Evolutionary conservation across 352 stramenopile genomes (phyloP).

Genomic region (Hyaloperonospora arabidopsidis): DNA sequence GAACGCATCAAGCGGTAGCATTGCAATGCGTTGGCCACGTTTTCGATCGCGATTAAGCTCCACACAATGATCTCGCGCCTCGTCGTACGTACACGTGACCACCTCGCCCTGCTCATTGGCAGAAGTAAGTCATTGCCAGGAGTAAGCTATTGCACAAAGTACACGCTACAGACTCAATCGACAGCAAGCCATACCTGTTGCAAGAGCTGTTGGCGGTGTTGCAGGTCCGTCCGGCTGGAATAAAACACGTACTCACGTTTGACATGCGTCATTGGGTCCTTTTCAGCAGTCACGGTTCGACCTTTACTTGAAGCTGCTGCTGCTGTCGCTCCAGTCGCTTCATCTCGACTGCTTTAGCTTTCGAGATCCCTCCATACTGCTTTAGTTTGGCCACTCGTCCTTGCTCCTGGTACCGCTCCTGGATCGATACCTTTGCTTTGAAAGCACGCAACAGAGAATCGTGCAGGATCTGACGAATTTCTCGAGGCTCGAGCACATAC

Average conservation of each 20-base stretch:
- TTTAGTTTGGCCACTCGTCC: constrained; percentile 27
- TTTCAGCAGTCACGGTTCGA: neutral
- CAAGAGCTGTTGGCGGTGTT: constrained; percentile 43
- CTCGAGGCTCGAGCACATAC: constrained; percentile 30
- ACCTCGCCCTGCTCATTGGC: constrained; percentile 28
- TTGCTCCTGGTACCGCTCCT: constrained; percentile 36
- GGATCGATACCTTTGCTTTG: constrained; percentile 47
- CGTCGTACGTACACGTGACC: constrained; percentile 42
- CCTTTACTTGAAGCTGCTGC: constrained; percentile 1
- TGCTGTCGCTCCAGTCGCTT: constrained; percentile 13
- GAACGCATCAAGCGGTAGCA: constrained; percentile 42
- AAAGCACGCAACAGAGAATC: constrained; percentile 42
- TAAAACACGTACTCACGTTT: constrained; percentile 53
- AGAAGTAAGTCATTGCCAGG: no score
- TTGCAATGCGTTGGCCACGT: constrained; percentile 39
- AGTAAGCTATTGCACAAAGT: no score
- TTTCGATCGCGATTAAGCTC: constrained; percentile 42
- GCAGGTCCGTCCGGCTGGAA: constrained; percentile 46
- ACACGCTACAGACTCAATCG: no score
- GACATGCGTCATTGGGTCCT: constrained; percentile 3
- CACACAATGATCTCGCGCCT: constrained; percentile 37
- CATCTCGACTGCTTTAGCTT: constrained; percentile 28
- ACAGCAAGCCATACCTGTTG: constrained; percentile 29
- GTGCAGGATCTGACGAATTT: constrained; percentile 11
- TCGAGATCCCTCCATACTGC: constrained; percentile 35